A percentile compares a stretch with the other conserved stretches of the same genome.
These are phyloP conservation scores for Sporothrix brunneoviolacea DNA, from an alignment of 2,329 filamentous ascomycete genomes.

Conservation along the genomic window DNA sequence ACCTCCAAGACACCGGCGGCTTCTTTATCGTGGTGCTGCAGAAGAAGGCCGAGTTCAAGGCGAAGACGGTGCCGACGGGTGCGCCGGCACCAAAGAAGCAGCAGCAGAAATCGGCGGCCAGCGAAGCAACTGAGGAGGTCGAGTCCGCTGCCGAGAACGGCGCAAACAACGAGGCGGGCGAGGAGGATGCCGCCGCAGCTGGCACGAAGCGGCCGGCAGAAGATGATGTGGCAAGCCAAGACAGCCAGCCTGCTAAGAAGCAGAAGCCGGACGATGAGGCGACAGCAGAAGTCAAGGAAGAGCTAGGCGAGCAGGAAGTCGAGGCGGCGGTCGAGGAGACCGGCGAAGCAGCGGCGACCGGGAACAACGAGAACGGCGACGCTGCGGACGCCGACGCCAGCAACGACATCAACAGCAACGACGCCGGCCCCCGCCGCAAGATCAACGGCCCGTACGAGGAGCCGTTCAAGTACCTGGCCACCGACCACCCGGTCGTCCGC, in stretches of 20 bases:
- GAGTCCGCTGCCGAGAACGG: slow-evolving; percentile 12
- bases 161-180: slow-evolving; percentile 8
- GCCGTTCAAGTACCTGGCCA: slow-evolving; percentile 83
- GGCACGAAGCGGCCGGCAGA: slow-evolving; percentile 29
- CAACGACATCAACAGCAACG: slow-evolving; percentile 6
- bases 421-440: slow-evolving; percentile 32
- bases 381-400: background rate
- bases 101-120: too few species aligned
- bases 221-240: slow-evolving; percentile 26
- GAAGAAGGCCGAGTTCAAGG: slow-evolving; percentile 81
- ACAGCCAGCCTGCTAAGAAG: slow-evolving; percentile 32
- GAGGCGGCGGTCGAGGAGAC: slow-evolving; percentile 12
- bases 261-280: slow-evolving; percentile 26
- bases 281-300: slow-evolving; percentile 15
- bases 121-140: too few species aligned
- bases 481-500: slow-evolving; percentile 67
- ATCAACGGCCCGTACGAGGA: slow-evolving; percentile 63
- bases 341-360: too few species aligned
- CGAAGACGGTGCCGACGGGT: slow-evolving; percentile 47
- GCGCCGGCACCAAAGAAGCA: slow-evolving; percentile 28
- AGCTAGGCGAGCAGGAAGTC: slow-evolving; percentile 18
- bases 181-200: too few species aligned
- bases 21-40: slow-evolving; percentile 97
- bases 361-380: slow-evolving; percentile 3
- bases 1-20: slow-evolving; percentile 90